Conservation (phyloP, 495 filamentous ascomycete species). For the Aspergillus sclerotiicarbonarius region DNA sequence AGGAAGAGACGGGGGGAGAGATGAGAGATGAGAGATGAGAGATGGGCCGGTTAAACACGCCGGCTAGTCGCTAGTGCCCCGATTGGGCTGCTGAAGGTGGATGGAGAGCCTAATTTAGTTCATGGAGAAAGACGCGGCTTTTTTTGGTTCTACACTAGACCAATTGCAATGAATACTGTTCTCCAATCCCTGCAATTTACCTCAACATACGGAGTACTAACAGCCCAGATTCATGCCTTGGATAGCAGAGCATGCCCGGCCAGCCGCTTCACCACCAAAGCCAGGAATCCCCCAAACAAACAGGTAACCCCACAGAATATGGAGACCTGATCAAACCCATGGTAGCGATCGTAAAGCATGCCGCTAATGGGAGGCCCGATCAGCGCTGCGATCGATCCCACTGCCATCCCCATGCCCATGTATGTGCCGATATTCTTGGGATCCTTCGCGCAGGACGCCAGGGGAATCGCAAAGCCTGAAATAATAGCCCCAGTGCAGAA, state of each 20-base stretch:
- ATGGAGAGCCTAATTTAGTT: too few relatives aligned
- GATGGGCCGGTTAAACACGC: background rate
- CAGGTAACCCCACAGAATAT: slow-evolving; percentile 49
- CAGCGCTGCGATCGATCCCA: slow-evolving; percentile 41
- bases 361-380: slow-evolving; percentile 56
- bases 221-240: background rate
- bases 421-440: slow-evolving; percentile 52
- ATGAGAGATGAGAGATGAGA: background rate
- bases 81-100: background rate
- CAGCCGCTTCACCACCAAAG: slow-evolving; percentile 8
- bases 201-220: too few relatives aligned
- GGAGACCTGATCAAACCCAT: slow-evolving; percentile 36
- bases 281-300: slow-evolving; percentile 16
- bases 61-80: background rate
- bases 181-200: too few relatives aligned
- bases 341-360: slow-evolving; percentile 40
- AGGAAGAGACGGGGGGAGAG: background rate
- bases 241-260: slow-evolving; percentile 9
- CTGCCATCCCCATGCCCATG: slow-evolving; percentile 51
- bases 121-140: background rate
- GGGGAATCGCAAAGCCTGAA: slow-evolving; percentile 40
- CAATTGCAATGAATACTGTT: background rate
- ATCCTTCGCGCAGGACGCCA: slow-evolving; percentile 41
- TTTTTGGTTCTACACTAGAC: too few relatives aligned
- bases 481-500: slow-evolving; percentile 43